These are phyloP conservation scores for Galeopsis tetrahit DNA, from an alignment of 257 asterid genomes.

Conservation along the genomic window DNA sequence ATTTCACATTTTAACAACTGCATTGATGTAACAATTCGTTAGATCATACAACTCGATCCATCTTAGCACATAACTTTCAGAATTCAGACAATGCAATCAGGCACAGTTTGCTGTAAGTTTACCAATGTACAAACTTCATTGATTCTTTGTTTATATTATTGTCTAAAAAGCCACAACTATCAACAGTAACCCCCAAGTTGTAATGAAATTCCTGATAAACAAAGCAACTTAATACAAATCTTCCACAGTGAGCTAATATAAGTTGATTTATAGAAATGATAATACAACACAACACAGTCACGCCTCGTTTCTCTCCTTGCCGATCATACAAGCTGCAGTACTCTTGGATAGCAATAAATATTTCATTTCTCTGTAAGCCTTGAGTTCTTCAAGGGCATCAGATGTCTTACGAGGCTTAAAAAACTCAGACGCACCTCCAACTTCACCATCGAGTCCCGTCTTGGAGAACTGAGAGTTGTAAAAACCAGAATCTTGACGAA, in stretches of 20 bases:
- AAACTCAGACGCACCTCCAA: slow-evolving; percentile 60
- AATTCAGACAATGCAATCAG: background rate
- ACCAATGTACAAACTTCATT: slow-evolving; percentile 31
- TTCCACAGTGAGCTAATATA: slow-evolving; percentile 18
- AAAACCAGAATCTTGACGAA: slow-evolving; percentile 68
- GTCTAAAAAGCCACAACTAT: slow-evolving; percentile 25
- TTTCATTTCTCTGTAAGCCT: slow-evolving; percentile 72
- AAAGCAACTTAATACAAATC: background rate
- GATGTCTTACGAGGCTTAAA: slow-evolving; percentile 68
- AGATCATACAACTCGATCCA: too few species aligned
- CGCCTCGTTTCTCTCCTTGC: slow-evolving; percentile 38
- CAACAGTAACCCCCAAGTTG: slow-evolving; percentile 25
- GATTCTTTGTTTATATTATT: slow-evolving; percentile 8
- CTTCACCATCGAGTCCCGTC: slow-evolving; percentile 47
- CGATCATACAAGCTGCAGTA: slow-evolving; percentile 38
- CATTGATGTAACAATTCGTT: too few species aligned
- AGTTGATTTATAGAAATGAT: slow-evolving; percentile 18
- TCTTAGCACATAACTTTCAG: too few species aligned
- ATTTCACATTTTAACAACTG: too few species aligned
- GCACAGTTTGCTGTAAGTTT: background rate
- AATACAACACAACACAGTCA: slow-evolving; percentile 26
- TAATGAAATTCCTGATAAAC: slow-evolving; percentile 4
- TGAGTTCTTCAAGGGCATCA: slow-evolving; percentile 91
- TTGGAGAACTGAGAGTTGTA: slow-evolving; percentile 46
- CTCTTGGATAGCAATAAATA: slow-evolving; percentile 77